Evolutionary conservation across 2,329 filamentous ascomycete species (phyloP).

Genomic region (Fusarium coffeatum): DNA sequence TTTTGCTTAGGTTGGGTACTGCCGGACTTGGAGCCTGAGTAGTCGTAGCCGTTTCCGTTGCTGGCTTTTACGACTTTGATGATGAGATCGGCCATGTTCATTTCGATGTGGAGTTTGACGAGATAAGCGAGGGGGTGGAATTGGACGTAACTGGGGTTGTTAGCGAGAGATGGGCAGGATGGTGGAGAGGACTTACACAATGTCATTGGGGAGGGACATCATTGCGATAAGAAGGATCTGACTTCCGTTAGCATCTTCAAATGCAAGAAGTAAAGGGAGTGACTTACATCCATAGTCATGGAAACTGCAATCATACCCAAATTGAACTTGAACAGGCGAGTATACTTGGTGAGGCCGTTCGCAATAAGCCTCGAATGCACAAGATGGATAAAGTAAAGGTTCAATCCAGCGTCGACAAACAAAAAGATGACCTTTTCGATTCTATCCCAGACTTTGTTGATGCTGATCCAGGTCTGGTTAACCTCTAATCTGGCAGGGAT

Average conservation of each 20-base stretch:
- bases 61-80: constrained; percentile 50
- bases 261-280: fast-evolving
- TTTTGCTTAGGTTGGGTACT: constrained; percentile 28
- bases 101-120: constrained; percentile 65
- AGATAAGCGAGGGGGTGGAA: constrained; percentile 65
- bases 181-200: constrained; percentile 41
- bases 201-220: constrained; percentile 48
- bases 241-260: constrained; percentile 1
- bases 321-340: constrained; percentile 55
- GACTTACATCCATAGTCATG: constrained; percentile 46
- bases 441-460: constrained; percentile 66
- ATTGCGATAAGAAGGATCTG: constrained; percentile 47
- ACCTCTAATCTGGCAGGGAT: constrained; percentile 62
- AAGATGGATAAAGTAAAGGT: constrained; percentile 62
- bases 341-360: constrained; percentile 63
- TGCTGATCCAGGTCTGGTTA: constrained; percentile 53
- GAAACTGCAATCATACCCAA: constrained; percentile 48
- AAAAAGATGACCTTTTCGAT: constrained; percentile 64
- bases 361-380: constrained; percentile 60
- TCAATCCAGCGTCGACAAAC: constrained; percentile 61
- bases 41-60: constrained; percentile 38
- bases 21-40: constrained; percentile 39
- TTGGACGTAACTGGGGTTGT: constrained; percentile 53
- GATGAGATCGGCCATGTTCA: constrained; percentile 65
- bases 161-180: background rate